Percentiles rank a stretch among this genome's conserved stretches.
Conservation (phyloP, 2,329 filamentous ascomycete species). For the Stagonosporopsis cucurbitacearum region DNA sequence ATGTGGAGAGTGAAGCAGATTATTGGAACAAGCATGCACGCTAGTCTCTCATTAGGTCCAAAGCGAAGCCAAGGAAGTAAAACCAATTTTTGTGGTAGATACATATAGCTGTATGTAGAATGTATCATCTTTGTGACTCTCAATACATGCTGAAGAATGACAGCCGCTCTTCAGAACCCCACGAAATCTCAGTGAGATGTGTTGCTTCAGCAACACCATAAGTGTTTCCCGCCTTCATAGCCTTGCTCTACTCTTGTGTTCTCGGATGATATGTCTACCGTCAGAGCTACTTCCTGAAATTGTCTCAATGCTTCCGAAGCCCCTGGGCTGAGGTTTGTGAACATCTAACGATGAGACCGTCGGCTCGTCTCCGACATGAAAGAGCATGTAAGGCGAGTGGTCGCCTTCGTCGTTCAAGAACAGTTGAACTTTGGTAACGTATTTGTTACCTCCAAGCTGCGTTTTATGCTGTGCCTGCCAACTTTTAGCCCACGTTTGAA, state of each 20-base stretch:
- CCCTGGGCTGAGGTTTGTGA: neutral
- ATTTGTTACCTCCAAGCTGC: conserved; percentile 15
- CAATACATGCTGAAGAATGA: neutral
- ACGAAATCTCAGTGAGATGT: neutral
- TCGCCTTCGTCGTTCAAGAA: neutral
- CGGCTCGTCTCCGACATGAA: neutral
- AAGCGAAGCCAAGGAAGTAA: neutral
- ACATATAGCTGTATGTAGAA: no score
- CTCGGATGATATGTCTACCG: neutral
- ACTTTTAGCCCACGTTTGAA: neutral
- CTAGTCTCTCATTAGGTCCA: neutral
- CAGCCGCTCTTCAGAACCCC: neutral
- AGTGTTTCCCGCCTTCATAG: neutral
- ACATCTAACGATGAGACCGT: neutral
- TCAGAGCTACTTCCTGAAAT: neutral
- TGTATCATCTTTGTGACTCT: no score
- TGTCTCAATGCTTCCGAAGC: neutral
- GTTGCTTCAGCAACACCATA: no score
- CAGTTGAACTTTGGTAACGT: conserved; percentile 1
- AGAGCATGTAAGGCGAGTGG: neutral
- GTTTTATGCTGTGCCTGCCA: conserved; percentile 10
- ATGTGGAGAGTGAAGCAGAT: neutral
- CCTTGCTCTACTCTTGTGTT: neutral
- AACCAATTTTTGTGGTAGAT: no score
- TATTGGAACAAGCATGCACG: neutral